Conservation (phyloP, 139 green algal genomes). For the Asterochloris erici region DNA sequence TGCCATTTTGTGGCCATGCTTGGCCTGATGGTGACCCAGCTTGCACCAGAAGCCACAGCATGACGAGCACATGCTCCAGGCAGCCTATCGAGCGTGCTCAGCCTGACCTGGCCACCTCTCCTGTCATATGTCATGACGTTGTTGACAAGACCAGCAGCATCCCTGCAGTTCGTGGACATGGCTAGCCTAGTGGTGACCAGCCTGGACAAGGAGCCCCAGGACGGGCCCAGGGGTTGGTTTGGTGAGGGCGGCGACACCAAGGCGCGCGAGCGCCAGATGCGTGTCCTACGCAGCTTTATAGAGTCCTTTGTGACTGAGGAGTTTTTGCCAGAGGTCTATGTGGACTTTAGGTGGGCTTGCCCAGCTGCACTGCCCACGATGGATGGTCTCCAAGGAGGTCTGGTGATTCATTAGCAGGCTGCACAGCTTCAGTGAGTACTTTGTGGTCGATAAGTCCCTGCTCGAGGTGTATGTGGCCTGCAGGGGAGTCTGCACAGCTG, state of each 20-base stretch:
- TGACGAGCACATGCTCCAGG: too few species aligned
- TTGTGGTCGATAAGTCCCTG: too few species aligned
- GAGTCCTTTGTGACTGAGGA: conserved; percentile 49
- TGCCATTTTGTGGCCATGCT: too few species aligned
- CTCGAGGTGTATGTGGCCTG: too few species aligned
- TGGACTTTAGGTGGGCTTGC: conserved; percentile 38
- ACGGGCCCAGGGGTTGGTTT: background rate
- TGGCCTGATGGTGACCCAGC: too few species aligned
- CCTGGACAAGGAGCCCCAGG: background rate
- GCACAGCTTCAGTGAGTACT: too few species aligned
- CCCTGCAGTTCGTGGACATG: conserved; percentile 33
- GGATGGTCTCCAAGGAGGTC: too few species aligned
- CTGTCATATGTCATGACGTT: background rate
- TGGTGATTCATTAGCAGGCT: too few species aligned
- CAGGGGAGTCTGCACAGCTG: too few species aligned
- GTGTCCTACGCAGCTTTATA: conserved; percentile 40
- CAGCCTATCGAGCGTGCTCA: too few species aligned
- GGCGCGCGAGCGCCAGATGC: background rate
- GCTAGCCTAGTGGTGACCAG: conserved; percentile 17
- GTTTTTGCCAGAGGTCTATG: conserved; percentile 65
- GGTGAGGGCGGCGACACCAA: conserved; percentile 6
- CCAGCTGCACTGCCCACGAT: background rate
- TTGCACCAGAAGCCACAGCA: too few species aligned
- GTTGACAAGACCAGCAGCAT: background rate
- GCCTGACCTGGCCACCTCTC: too few species aligned